Evolutionary conservation across 1,139 yeast species (phyloP).

Genomic region (Diutina rugosa): DNA sequence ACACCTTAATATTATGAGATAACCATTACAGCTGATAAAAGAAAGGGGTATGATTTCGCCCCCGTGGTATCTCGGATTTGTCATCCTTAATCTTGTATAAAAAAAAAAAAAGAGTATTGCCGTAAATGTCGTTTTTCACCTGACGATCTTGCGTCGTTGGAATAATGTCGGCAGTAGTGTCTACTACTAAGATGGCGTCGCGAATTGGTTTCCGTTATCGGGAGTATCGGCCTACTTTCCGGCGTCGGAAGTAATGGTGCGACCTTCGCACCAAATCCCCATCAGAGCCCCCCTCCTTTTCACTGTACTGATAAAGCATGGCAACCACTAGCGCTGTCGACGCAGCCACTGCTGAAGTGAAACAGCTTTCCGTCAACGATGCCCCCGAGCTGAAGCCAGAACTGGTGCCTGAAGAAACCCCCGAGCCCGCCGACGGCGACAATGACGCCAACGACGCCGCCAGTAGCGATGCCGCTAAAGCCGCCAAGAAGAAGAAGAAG

Average conservation of each 20-base stretch:
- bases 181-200: no score
- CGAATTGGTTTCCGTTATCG: no score
- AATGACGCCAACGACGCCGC: background rate
- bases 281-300: background rate
- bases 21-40: no score
- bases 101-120: no score
- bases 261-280: background rate
- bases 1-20: no score
- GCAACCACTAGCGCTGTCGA: background rate
- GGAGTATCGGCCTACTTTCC: no score
- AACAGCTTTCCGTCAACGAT: background rate
- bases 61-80: no score
- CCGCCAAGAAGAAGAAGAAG: constrained; percentile 2
- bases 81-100: no score
- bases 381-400: background rate
- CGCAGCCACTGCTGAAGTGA: background rate
- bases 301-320: background rate
- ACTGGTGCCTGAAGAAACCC: background rate
- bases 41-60: no score
- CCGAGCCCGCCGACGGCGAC: background rate
- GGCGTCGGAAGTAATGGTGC: background rate
- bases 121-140: no score
- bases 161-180: no score
- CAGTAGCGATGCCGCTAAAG: background rate
- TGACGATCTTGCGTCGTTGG: no score